Percentiles rank a stretch among this genome's conserved stretches.
Conservation (phyloP, 2,329 filamentous ascomycete genomes). For the Clarireedia sp. region DNA sequence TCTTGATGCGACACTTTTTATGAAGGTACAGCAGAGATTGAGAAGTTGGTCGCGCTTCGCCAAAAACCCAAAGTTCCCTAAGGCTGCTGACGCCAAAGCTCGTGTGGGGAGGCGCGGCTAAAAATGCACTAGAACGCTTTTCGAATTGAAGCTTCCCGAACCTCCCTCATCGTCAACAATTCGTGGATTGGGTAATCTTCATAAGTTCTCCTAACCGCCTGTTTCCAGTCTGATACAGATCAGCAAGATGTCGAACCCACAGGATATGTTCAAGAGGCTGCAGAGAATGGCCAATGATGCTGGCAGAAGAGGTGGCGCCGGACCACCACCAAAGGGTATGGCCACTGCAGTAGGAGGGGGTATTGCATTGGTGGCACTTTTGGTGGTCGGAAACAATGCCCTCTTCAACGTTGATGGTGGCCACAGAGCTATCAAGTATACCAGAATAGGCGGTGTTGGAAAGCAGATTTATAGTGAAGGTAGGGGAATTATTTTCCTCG, state of each 20-base stretch:
- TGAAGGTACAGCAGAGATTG: background rate
- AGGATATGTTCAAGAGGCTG: conserved; percentile 58
- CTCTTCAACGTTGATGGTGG: conserved; percentile 90
- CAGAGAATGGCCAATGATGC: conserved; percentile 51
- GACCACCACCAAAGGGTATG: conserved; percentile 40
- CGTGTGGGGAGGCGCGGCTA: conserved; percentile 9
- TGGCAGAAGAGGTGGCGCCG: conserved; percentile 36
- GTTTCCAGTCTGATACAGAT: background rate
- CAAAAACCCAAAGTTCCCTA: background rate
- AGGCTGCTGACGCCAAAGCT: background rate
- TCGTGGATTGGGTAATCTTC: conserved; percentile 1
- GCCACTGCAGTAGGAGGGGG: conserved; percentile 46
- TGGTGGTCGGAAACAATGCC: conserved; percentile 46
- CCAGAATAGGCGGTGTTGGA: conserved; percentile 81
- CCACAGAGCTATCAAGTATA: conserved; percentile 98
- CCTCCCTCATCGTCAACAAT: background rate
- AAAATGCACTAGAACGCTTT: conserved; percentile 8
- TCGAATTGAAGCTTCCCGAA: conserved; percentile 5
- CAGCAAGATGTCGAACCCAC: conserved; percentile 41
- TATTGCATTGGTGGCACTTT: conserved; percentile 45
- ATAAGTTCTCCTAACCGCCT: background rate
- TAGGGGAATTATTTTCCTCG: conserved; percentile 31
- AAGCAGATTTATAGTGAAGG: conserved; percentile 97
- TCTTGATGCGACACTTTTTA: background rate
- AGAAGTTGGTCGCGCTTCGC: conserved; percentile 4